phyloP scores from a whole-genome alignment of 23 red algal genomes.

The Gracilaria gracilis region DNA sequence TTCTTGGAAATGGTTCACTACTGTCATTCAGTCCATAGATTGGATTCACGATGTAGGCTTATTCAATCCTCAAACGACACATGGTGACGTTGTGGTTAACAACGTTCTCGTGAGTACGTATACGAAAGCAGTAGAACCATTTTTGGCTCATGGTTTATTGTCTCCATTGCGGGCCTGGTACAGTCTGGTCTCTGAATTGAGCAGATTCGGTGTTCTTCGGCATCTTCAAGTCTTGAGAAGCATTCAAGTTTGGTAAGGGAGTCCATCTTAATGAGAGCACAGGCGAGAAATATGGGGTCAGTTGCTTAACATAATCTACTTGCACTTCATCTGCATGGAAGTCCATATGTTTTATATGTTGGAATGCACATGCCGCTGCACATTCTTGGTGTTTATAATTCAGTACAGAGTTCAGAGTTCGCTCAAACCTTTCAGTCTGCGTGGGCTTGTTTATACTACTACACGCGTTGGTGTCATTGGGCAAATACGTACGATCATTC shows the following conservation, averaged over 20 bases:
- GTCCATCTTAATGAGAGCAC: too few species aligned
- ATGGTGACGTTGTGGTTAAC: constrained; percentile 54
- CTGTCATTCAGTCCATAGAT: not conserved
- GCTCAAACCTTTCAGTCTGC: not conserved
- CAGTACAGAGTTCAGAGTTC: not conserved
- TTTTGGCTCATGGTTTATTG: constrained; percentile 23
- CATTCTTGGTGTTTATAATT: not conserved
- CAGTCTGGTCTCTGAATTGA: not conserved
- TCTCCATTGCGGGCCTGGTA: constrained; percentile 30
- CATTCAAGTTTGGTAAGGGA: not conserved
- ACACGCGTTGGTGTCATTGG: not conserved
- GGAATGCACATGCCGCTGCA: not conserved
- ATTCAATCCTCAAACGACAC: constrained; percentile 53
- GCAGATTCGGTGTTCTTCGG: not conserved
- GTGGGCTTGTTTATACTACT: not conserved
- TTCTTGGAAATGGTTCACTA: constrained; percentile 37
- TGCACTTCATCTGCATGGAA: not conserved
- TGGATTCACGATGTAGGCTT: constrained; percentile 7
- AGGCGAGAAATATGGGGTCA: not conserved
- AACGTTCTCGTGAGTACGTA: constrained; percentile 40
- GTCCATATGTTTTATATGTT: not conserved
- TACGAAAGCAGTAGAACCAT: constrained; percentile 12
- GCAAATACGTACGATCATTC: not conserved
- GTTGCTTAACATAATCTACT: not conserved
- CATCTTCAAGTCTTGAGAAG: not conserved